Evolutionary conservation across 2,329 filamentous ascomycete genomes (phyloP), one percentile per base, ranked within the genome.

Genomic region (Phyllosticta capitalensis): DNA sequence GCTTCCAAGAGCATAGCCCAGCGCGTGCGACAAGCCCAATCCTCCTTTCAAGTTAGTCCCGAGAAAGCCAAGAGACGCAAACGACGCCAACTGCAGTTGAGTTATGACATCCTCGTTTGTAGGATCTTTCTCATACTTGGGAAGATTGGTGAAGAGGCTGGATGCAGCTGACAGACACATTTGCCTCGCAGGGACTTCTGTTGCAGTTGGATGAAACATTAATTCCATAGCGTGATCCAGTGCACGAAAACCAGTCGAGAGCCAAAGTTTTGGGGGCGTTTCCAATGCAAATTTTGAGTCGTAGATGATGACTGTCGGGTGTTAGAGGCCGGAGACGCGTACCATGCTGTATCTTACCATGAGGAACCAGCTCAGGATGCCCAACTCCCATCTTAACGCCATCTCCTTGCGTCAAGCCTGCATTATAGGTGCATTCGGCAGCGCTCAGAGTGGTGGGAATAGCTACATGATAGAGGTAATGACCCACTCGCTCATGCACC

Each of bases 191-290:
- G 80, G 81, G 65, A 81, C 74, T 65, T 82, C 80, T 1, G 74
- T 75, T 1, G 78, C 73, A 0, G 75, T 77, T 0, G 78, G 78
- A 61, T 83, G 78, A 63, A 82, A 82, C 61, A 81, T 68, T 1
- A 76, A 61, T 65, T 84, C 81, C 54, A 83, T 70, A 0, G 81
- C 79, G 63, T 84, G 81, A 64, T 83, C 81, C 59, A 83, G 67
- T 0, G 81, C 79, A 12, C 81, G 70, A 58, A 84, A 67, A 0
- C 76, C 81, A 0, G 81, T 83, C 56, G 75, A 76, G 55, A 79
- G 67, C 72, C 77, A 81, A 1, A 83, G 71, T 45, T 71, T 69
- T 19, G 71, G 67, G 0, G 81, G 81, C 3, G 81, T 83, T 59
- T 83, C 69, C 17, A 76, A 66, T 0, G 75, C 79, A 61, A 81